Evolutionary conservation across 2,329 filamentous ascomycete species (phyloP).

Genomic region (Pyrenochaeta sp.): DNA sequence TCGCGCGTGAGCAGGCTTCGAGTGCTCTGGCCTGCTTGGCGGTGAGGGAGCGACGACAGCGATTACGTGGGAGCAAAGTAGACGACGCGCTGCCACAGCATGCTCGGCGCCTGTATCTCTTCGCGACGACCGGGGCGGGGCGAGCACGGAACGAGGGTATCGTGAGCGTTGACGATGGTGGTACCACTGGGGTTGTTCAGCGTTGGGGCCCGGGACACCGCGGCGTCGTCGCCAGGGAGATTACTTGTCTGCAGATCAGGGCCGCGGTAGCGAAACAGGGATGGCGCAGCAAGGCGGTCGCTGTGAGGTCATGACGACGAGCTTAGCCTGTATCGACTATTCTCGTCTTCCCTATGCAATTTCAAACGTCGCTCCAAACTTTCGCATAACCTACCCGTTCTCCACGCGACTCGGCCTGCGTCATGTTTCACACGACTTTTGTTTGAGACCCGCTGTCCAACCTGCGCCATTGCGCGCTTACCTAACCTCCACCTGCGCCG

Average conservation of each 20-base stretch:
- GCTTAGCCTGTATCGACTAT: conserved; percentile 5
- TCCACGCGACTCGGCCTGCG: conserved; percentile 20
- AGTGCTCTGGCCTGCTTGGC: conserved; percentile 25
- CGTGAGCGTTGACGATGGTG: conserved; percentile 1
- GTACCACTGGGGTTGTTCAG: neutral
- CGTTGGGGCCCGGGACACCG: conserved; percentile 1
- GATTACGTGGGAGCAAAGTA: conserved; percentile 41
- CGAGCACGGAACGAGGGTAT: neutral
- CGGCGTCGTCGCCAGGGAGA: conserved; percentile 13
- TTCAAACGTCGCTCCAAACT: conserved; percentile 5
- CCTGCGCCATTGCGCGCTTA: conserved; percentile 29
- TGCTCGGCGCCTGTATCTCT: conserved; percentile 19
- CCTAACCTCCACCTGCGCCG: conserved; percentile 13
- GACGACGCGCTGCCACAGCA: conserved; percentile 33
- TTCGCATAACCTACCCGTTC: neutral
- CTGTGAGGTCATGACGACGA: conserved; percentile 7
- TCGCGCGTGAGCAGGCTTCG: conserved; percentile 21
- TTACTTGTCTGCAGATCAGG: conserved; percentile 19
- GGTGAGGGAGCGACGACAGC: conserved; percentile 25
- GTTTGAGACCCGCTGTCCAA: conserved; percentile 21
- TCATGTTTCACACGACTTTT: conserved; percentile 26
- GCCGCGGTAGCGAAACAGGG: conserved; percentile 25
- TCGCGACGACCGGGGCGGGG: neutral
- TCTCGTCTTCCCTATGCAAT: conserved; percentile 9
- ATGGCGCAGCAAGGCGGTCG: conserved; percentile 11